A percentile compares a stretch with the other conserved stretches of the same genome.
phyloP scores from a whole-genome alignment of 352 stramenopile genomes.

The Elongisporangium prolatum region DNA sequence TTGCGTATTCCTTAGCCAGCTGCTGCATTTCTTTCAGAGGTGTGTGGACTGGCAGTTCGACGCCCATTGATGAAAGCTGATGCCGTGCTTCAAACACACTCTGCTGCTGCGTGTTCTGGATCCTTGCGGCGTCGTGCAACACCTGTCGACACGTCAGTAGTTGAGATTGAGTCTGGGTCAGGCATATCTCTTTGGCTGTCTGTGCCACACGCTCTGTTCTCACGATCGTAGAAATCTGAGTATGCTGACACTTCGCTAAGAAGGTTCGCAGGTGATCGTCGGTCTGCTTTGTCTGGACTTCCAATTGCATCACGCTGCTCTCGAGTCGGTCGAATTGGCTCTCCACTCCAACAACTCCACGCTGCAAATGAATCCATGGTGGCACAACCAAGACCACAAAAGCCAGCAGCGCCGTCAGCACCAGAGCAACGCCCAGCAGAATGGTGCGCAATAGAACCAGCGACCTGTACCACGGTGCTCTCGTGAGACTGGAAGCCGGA shows the following conservation, averaged over 20 bases:
- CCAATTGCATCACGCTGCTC: constrained; percentile 14
- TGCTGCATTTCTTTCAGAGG: background rate
- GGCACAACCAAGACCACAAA: background rate
- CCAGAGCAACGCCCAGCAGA: constrained; percentile 10
- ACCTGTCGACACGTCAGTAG: constrained; percentile 16
- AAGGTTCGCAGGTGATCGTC: constrained; percentile 15
- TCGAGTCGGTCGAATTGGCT: constrained; percentile 24
- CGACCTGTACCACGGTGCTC: background rate
- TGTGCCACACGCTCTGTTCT: constrained; percentile 18
- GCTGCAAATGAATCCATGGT: background rate
- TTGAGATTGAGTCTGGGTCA: constrained; percentile 10
- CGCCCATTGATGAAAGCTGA: constrained; percentile 18
- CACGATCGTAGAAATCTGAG: constrained; percentile 14
- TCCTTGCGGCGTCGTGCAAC: constrained; percentile 18
- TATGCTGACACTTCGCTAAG: constrained; percentile 19
- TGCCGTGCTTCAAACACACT: constrained; percentile 18
- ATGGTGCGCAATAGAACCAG: background rate
- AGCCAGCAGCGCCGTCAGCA: constrained; percentile 8
- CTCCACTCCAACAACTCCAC: background rate
- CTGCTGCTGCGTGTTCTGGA: constrained; percentile 18
- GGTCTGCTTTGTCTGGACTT: constrained; percentile 12
- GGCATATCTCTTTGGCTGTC: constrained; percentile 9
- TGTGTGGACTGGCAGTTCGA: constrained; percentile 17
- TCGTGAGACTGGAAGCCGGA: background rate
- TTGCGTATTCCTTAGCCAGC: background rate